phyloP scores from a whole-genome alignment of 768 basidiomycete species.

The Boletus sensibilis region DNA sequence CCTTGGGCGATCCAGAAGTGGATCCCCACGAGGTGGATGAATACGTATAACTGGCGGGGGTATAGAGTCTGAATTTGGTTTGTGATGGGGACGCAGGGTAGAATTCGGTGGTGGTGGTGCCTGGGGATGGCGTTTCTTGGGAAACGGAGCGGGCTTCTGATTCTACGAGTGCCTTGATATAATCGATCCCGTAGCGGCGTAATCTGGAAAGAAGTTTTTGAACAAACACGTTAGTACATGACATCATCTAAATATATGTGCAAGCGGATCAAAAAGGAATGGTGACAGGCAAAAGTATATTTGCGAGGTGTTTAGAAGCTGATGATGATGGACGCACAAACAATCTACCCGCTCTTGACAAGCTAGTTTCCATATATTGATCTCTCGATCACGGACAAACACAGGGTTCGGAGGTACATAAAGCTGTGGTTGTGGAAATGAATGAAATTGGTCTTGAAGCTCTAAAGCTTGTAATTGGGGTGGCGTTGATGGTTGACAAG shows the following conservation, averaged over 20 bases:
- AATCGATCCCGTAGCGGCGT: slow-evolving; percentile 33
- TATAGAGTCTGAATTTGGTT: slow-evolving; percentile 33
- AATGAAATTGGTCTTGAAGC: slow-evolving; percentile 24
- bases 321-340: slow-evolving; percentile 25
- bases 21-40: slow-evolving; percentile 22
- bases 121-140: slow-evolving; percentile 1
- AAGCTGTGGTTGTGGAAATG: slow-evolving; percentile 26
- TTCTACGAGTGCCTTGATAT: slow-evolving; percentile 34
- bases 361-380: slow-evolving; percentile 37
- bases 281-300: not conserved
- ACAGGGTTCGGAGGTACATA: slow-evolving; percentile 30
- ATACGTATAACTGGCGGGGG: slow-evolving; percentile 35
- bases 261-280: slow-evolving; percentile 7
- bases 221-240: slow-evolving; percentile 5
- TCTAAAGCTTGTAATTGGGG: slow-evolving; percentile 22
- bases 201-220: slow-evolving; percentile 15
- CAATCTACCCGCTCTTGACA: slow-evolving; percentile 36
- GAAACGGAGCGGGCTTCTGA: slow-evolving; percentile 24
- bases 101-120: not conserved
- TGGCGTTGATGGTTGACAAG: slow-evolving; percentile 5
- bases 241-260: slow-evolving; percentile 4
- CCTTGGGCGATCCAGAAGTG: slow-evolving; percentile 9
- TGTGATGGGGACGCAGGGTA: slow-evolving; percentile 6
- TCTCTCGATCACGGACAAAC: slow-evolving; percentile 33
- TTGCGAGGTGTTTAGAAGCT: not conserved